These are phyloP conservation scores for Tubosaeta sp. DNA, from an alignment of 768 basidiomycete genomes.

Conservation along the genomic window DNA sequence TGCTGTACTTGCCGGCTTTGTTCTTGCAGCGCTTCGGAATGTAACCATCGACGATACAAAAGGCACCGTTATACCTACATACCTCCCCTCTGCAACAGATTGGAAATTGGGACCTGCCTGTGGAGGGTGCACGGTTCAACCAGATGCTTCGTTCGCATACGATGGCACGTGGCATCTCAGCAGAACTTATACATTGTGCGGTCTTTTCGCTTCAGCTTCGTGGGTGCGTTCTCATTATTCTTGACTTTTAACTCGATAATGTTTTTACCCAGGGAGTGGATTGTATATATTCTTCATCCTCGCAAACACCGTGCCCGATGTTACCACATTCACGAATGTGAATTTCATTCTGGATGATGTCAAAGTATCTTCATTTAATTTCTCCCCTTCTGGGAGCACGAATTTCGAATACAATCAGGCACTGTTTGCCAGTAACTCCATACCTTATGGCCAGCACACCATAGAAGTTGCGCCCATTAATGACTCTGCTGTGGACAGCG, in stretches of 20 bases:
- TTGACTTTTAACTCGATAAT: background rate
- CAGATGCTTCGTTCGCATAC: conserved; percentile 4
- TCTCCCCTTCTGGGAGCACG: background rate
- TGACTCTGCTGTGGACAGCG: background rate
- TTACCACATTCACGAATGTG: background rate
- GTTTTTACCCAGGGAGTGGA: conserved; percentile 6
- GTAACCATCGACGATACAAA: conserved; percentile 16
- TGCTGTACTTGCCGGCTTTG: background rate
- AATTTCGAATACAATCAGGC: conserved; percentile 13
- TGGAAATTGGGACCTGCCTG: conserved; percentile 11
- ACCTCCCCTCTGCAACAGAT: background rate
- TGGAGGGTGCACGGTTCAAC: background rate
- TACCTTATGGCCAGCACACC: conserved; percentile 4
- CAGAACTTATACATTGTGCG: background rate
- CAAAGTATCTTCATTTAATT: background rate
- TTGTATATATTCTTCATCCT: conserved; percentile 20
- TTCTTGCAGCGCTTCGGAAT: conserved; percentile 10
- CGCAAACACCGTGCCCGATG: background rate
- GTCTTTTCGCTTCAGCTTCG: conserved; percentile 9
- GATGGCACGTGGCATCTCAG: conserved; percentile 18
- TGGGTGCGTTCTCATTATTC: conserved; percentile 1
- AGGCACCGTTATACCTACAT: conserved; percentile 11
- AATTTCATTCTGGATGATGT: conserved; percentile 9
- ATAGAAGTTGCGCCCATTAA: conserved; percentile 5
- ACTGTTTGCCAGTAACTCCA: conserved; percentile 4